phyloP scores from a whole-genome alignment of 306 rosid species.

The Quercus glauca region DNA sequence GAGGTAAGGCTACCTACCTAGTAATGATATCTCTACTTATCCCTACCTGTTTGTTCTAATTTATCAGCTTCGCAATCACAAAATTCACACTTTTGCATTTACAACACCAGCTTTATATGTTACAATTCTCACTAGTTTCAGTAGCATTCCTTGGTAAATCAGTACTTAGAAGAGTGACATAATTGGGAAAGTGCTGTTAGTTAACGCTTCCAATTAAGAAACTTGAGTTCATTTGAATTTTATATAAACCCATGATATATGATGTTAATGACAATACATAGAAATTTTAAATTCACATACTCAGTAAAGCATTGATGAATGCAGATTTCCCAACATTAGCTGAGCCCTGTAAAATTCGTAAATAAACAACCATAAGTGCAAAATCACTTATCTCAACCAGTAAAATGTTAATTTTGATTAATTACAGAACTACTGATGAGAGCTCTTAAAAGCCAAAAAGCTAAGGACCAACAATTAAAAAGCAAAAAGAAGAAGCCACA shows the following conservation, averaged over 20 bases:
- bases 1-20: not conserved
- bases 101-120: not conserved
- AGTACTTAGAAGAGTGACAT: not conserved
- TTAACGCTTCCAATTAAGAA: not conserved
- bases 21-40: not conserved
- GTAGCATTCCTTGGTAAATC: not conserved
- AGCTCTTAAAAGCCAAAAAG: not conserved
- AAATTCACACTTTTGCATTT: not conserved
- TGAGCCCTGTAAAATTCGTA: slow-evolving; percentile 54
- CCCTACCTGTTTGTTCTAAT: not conserved
- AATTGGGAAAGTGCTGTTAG: not conserved
- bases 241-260: not conserved
- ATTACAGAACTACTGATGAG: not conserved
- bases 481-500: no score
- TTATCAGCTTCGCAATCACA: not conserved
- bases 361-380: slow-evolving; percentile 12
- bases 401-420: slow-evolving; percentile 1
- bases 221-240: not conserved
- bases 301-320: slow-evolving; percentile 79
- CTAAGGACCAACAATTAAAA: not conserved
- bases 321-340: slow-evolving; percentile 99
- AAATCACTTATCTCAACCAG: slow-evolving; percentile 6
- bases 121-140: not conserved
- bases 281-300: slow-evolving; percentile 48
- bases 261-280: not conserved